Conservation (phyloP, 768 basidiomycete genomes). For the Trametopsis cervina region DNA sequence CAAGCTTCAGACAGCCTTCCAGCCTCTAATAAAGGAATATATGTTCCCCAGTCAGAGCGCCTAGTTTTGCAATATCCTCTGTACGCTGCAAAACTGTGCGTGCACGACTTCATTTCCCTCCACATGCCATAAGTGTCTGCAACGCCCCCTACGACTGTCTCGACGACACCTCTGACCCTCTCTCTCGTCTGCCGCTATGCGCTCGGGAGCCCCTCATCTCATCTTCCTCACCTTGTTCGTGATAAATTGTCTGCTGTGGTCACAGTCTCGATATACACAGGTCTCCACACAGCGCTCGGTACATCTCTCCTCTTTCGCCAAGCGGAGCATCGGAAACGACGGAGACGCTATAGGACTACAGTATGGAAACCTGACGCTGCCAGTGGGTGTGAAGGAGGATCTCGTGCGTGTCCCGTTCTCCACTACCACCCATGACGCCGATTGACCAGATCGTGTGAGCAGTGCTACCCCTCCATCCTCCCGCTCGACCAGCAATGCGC, state of each 20-base stretch:
- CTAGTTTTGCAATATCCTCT: too few species aligned
- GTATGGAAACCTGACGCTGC: not conserved
- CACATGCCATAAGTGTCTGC: slow-evolving; percentile 12
- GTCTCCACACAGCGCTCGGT: not conserved
- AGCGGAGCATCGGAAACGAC: not conserved
- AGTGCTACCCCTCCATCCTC: slow-evolving; percentile 65
- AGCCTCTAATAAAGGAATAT: too few species aligned
- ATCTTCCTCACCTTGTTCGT: slow-evolving; percentile 46
- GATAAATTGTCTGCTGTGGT: slow-evolving; percentile 60
- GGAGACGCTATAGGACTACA: not conserved
- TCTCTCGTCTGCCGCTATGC: slow-evolving; percentile 32
- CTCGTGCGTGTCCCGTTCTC: not conserved
- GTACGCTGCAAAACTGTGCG: too few species aligned
- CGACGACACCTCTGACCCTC: not conserved
- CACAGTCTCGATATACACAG: slow-evolving; percentile 30
- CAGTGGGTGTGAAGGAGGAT: not conserved
- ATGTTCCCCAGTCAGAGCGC: too few species aligned
- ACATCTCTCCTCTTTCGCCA: not conserved
- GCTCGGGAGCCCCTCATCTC: slow-evolving; percentile 37
- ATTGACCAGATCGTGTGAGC: slow-evolving; percentile 3
- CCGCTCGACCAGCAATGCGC: slow-evolving; percentile 52
- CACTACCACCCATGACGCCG: not conserved
- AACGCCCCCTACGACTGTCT: not conserved
- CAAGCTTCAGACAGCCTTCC: too few species aligned
- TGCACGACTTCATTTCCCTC: not conserved